phyloP scores from a whole-genome alignment of 805 yeast genomes.

The Suhomyces pyralidae region DNA sequence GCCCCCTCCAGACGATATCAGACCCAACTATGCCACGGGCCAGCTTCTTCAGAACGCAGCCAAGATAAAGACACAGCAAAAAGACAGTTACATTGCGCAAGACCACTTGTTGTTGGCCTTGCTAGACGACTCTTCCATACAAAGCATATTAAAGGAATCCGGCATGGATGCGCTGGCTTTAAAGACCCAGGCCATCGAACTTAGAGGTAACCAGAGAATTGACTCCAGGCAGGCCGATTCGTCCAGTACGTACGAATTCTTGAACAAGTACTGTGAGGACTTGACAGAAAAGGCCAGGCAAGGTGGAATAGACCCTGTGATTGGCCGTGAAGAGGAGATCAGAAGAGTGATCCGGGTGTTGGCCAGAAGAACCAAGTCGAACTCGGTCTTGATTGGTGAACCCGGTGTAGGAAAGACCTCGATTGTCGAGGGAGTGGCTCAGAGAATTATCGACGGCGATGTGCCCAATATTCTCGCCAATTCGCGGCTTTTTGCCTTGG shows the following conservation, averaged over 20 bases:
- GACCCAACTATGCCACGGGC: constrained; percentile 73
- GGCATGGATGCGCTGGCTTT: constrained; percentile 66
- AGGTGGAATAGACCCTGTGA: constrained; percentile 96
- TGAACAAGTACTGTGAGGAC: constrained; percentile 87
- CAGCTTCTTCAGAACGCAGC: constrained; percentile 71
- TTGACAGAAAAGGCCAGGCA: constrained; percentile 89
- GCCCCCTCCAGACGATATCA: constrained; percentile 83
- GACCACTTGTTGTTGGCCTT: constrained; percentile 88
- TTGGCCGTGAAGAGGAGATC: constrained; percentile 98
- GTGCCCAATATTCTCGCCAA: constrained; percentile 85
- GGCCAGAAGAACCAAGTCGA: constrained; percentile 96
- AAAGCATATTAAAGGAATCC: constrained; percentile 69
- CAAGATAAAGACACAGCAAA: constrained; percentile 80
- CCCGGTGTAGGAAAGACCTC: constrained; percentile 99
- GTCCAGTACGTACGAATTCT: constrained; percentile 75
- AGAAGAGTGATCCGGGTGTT: constrained; percentile 91
- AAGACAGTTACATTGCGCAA: constrained; percentile 89
- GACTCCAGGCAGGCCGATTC: constrained; percentile 95
- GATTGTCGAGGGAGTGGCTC: constrained; percentile 98
- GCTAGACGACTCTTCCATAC: constrained; percentile 71
- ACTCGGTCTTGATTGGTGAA: constrained; percentile 95
- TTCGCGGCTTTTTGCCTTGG: constrained; percentile 81
- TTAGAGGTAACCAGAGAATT: constrained; percentile 88
- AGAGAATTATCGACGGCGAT: constrained; percentile 91
- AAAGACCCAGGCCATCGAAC: constrained; percentile 70